Evolutionary conservation across 495 filamentous ascomycete genomes (phyloP).

Genomic region (Xylaria flabelliformis): DNA sequence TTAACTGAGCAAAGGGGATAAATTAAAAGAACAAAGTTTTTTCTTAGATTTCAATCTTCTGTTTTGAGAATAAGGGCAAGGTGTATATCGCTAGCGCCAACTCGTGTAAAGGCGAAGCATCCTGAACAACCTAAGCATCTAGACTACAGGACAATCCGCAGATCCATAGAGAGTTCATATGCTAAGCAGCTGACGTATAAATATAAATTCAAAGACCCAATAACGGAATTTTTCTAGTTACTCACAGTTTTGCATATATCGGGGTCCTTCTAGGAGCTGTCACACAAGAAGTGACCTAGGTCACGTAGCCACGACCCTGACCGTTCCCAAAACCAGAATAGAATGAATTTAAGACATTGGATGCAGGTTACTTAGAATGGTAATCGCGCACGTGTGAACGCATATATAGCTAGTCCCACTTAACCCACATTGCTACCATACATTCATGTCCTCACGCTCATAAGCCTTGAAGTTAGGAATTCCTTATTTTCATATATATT

Average conservation of each 20-base stretch:
- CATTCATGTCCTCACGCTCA: not conserved
- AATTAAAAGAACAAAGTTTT: too few relatives aligned
- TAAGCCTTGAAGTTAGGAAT: not conserved
- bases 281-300: not conserved
- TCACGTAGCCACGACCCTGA: not conserved
- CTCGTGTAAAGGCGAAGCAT: not conserved
- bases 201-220: not conserved
- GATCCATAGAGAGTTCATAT: not conserved
- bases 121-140: not conserved
- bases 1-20: too few relatives aligned
- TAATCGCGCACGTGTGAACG: conserved; percentile 9
- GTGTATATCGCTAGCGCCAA: not conserved
- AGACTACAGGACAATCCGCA: not conserved
- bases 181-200: not conserved
- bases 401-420: not conserved
- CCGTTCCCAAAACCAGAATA: not conserved
- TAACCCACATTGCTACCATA: too few relatives aligned
- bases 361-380: conserved; percentile 9
- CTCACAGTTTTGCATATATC: not conserved
- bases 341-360: not conserved
- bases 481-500: not conserved
- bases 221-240: not conserved
- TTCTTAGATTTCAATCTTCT: not conserved
- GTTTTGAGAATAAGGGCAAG: not conserved
- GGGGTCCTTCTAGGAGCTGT: not conserved